Evolutionary conservation across 1,284 basidiomycete species (phyloP).

Genomic region (Melampsora occidentalis): DNA sequence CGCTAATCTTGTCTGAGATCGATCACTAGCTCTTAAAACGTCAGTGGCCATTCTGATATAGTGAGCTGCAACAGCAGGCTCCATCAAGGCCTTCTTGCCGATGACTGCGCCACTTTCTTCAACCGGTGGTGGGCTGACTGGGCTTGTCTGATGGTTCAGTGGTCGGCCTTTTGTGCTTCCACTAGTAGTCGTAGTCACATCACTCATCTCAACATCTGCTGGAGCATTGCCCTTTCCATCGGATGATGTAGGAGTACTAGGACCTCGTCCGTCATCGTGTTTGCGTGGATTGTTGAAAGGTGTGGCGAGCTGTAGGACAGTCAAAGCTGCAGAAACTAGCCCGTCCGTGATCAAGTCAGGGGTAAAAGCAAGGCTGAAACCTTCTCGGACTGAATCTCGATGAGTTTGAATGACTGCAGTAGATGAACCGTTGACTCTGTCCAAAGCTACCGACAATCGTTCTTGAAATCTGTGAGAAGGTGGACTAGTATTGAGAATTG

Average conservation of each 20-base stretch:
- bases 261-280: background rate
- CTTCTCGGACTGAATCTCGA: constrained; percentile 41
- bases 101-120: background rate
- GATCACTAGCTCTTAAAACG: constrained; percentile 28
- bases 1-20: constrained; percentile 39
- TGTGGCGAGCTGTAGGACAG: constrained; percentile 36
- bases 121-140: background rate
- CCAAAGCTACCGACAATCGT: constrained; percentile 29
- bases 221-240: constrained; percentile 13
- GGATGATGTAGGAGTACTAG: constrained; percentile 24
- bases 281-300: constrained; percentile 19
- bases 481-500: background rate
- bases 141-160: background rate
- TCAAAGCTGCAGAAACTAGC: constrained; percentile 35
- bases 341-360: constrained; percentile 41
- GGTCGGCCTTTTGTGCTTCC: background rate
- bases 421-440: constrained; percentile 37
- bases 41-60: constrained; percentile 43
- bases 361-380: constrained; percentile 36
- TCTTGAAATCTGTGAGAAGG: constrained; percentile 21
- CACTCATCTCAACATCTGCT: constrained; percentile 33
- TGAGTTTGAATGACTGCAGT: constrained; percentile 43
- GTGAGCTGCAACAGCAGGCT: constrained; percentile 33
- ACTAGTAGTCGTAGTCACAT: constrained; percentile 9
- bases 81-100: constrained; percentile 38